Base-by-base conservation (phyloP, 1,139 yeast species). In the Blastobotrys apis region DNA sequence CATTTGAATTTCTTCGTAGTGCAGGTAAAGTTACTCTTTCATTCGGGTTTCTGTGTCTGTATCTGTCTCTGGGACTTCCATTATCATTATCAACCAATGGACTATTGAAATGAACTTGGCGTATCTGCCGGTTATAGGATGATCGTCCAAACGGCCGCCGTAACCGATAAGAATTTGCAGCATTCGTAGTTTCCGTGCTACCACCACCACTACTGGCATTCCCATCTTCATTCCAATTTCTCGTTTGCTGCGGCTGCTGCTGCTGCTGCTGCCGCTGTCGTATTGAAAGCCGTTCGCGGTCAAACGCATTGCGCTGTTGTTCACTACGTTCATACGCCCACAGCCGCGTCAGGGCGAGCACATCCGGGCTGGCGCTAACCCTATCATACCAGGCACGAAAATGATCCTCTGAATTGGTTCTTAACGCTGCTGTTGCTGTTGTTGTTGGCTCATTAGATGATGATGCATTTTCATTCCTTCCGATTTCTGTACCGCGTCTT, bases 101-200 rank as follows among this genome's bases (percentile, higher is more conserved):
- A 27, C 47, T 50, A 13, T 52, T 50, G 35, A 51, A 51, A 40
- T 51, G 54, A 13, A 51, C 54, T 33, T 51, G 54, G 10, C 53
- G 53, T n/a, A 6, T 9, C 21, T 29, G 20, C 40, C 10, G 16
- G n/a, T 6, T 10, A 23, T 10, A 6, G 10, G 26, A 6, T 23
- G n/a, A 5, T 29, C 32, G 6, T 29, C 32, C n/a, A 9, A 29
- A 15, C 6, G 13, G 32, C n/a, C 32, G n/a, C 26, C 6, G 26
- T 23, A 23, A 23, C 26, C 9, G 10, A 23, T 6, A 6, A 6
- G 26, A 23, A 6, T 6, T 6, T 23, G 26, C 6, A 6, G 26
- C 26, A 10, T 6, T 6, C 10, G 26, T 6, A 23, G 26, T 6
- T 23, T 23, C 26, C 10, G 9, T 23, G 10, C 26, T 23, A 6